Base-by-base conservation (phyloP, 495 filamentous ascomycete genomes). In the Lophiotrema nucula region DNA sequence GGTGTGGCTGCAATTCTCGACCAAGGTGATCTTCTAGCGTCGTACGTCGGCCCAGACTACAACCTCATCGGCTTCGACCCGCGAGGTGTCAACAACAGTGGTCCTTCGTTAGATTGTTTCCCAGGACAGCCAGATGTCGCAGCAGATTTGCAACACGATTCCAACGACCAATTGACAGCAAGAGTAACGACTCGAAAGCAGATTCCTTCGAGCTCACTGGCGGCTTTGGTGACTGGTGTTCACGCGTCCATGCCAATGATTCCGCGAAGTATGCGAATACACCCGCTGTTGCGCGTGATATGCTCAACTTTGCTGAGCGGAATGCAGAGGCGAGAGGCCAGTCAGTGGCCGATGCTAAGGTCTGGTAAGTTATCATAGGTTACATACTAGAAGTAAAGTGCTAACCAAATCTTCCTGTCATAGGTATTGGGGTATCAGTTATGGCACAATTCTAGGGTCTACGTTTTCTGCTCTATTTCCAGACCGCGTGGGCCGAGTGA, bases 1-100 rank as follows among this genome's bases (percentile, higher is more conserved):
- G 75, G 76, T 6, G 25, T 54, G 16, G 15, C 15, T 15, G 15
- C 4, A 4, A 1, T 45, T 11, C 16, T 44, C 10, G 10, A 22
- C n/a, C n/a, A n/a, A n/a, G n/a, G n/a, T 10, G 51, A 3, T 5
- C 44, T 68, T 18, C 56, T 66, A 15, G 42, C 56, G 16, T 26
- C 57, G 1, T 22, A 19, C 18, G 37, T 49, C 31, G 70, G 65
- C 18, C 44, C 60, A 10, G 23, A 8, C 19, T 43, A 74, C 60
- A 80, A 85, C 47, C 72, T 84, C 22, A 70, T 85, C 70, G 73
- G 77, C 64, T 79, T 69, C 68, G 80, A 83, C 21, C 74, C 73
- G 0, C 67, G 76, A 3, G 80, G 56, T 48, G 69, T 66, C 58
- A 74, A 63, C 33, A 49, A 54, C 16, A 58, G 22, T 43, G 65